Conservation (phyloP, 805 yeast species). For the Starmerella vitae region DNA sequence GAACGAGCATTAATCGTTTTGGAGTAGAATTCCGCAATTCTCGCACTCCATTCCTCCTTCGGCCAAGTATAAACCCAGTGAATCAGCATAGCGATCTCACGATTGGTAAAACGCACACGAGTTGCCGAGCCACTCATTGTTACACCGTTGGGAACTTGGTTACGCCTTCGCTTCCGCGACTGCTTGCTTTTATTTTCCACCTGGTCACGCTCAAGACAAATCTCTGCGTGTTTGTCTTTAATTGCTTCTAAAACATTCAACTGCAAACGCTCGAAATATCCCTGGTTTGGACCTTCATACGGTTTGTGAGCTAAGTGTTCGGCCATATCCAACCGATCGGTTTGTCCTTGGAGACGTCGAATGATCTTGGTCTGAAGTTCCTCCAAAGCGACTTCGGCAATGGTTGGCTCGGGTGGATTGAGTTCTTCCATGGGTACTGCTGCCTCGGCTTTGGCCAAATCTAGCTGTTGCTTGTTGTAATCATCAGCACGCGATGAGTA, state of each 20-base stretch:
- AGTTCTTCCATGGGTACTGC: constrained; percentile 9
- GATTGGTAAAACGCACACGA: constrained; percentile 18
- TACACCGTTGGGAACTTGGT: constrained; percentile 16
- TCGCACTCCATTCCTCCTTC: constrained; percentile 12
- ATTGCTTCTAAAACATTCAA: constrained; percentile 11
- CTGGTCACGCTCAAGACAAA: constrained; percentile 14
- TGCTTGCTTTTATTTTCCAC: constrained; percentile 16
- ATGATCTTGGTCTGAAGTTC: constrained; percentile 18
- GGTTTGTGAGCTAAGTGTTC: constrained; percentile 15
- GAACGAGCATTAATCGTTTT: constrained; percentile 8
- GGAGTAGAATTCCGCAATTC: constrained; percentile 13
- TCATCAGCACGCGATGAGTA: constrained; percentile 3
- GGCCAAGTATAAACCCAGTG: constrained; percentile 16
- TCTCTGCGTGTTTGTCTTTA: constrained; percentile 14
- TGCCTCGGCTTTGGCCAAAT: constrained; percentile 11
- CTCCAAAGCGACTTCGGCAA: constrained; percentile 15
- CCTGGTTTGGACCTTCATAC: constrained; percentile 5
- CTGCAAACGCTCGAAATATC: constrained; percentile 11
- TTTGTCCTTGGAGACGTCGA: constrained; percentile 19
- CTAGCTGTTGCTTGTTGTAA: constrained; percentile 6
- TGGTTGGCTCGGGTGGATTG: constrained; percentile 10
- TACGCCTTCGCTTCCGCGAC: constrained; percentile 15
- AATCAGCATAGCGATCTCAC: constrained; percentile 18
- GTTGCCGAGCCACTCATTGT: constrained; percentile 20
- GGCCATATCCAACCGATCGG: constrained; percentile 18